A percentile compares a stretch with the other conserved stretches of the same genome.
Evolutionary conservation across 129 eudicot species (phyloP).

Genomic region (Escallonia herrerae): DNA sequence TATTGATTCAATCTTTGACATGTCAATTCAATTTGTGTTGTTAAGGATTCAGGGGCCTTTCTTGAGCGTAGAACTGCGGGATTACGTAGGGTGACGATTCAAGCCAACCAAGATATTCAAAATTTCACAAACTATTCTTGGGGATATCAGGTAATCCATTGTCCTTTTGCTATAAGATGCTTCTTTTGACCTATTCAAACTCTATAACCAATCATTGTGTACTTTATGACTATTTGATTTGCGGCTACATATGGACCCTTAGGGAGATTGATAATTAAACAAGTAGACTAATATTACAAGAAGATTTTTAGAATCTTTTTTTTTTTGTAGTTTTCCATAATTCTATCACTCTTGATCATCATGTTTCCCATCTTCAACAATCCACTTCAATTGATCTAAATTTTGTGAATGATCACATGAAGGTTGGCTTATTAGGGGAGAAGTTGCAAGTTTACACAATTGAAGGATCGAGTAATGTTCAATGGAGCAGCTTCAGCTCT

Average conservation of each 20-base stretch:
- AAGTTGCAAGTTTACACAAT: conserved; percentile 37
- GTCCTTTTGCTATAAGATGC: background rate
- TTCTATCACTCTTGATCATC: too few species aligned
- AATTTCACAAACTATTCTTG: conserved; percentile 45
- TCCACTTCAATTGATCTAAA: too few species aligned
- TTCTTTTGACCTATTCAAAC: background rate
- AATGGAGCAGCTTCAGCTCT: conserved; percentile 38
- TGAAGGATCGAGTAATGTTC: conserved; percentile 31
- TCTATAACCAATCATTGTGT: background rate
- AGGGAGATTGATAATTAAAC: background rate
- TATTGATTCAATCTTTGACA: too few species aligned
- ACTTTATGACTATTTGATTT: background rate
- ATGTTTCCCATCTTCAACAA: too few species aligned
- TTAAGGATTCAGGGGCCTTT: conserved; percentile 70
- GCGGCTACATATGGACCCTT: background rate
- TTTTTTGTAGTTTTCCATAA: too few species aligned
- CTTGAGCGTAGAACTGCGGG: conserved; percentile 60
- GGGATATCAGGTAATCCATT: conserved; percentile 69
- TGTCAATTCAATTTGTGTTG: background rate
- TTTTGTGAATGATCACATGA: background rate
- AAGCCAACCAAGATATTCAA: conserved; percentile 9
- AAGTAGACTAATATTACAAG: background rate
- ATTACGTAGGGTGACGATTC: conserved; percentile 36
- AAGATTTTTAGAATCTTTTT: too few species aligned
- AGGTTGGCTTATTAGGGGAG: conserved; percentile 85